Percentiles rank a stretch among this genome's conserved stretches.
Evolutionary conservation across 2,329 filamentous ascomycete species (phyloP).

Genomic region (Arthrobotrys iridis): DNA sequence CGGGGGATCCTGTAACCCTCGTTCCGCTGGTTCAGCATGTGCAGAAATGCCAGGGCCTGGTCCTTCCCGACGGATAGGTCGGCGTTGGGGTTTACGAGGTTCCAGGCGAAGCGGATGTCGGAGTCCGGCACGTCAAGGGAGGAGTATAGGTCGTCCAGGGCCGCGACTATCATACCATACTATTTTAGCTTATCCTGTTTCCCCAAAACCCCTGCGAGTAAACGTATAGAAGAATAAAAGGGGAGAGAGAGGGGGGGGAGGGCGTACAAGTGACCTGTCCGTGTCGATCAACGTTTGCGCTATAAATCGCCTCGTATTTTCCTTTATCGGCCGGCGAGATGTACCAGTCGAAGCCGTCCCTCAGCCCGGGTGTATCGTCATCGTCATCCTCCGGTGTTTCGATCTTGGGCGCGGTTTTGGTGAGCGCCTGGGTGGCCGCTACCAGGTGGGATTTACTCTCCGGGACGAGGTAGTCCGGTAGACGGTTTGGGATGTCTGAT

Average conservation of each 20-base stretch:
- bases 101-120: conserved; percentile 63
- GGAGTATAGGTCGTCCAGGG: conserved; percentile 84
- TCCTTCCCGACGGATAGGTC: conserved; percentile 88
- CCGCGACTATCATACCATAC: conserved; percentile 69
- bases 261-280: conserved; percentile 80
- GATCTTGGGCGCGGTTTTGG: conserved; percentile 81
- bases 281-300: conserved; percentile 85
- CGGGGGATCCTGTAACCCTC: conserved; percentile 95
- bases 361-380: conserved; percentile 78
- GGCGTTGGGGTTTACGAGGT: conserved; percentile 92
- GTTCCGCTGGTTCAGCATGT: conserved; percentile 95
- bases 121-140: conserved; percentile 73
- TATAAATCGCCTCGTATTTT: conserved; percentile 98
- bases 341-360: conserved; percentile 99
- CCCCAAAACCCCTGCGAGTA: too few species aligned
- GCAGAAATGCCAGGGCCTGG: conserved; percentile 90
- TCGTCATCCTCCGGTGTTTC: conserved; percentile 81
- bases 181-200: not conserved
- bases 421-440: conserved; percentile 81
- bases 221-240: not conserved
- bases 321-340: conserved; percentile 90
- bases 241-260: not conserved
- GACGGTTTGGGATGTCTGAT: conserved; percentile 80
- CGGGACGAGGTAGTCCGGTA: conserved; percentile 96
- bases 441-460: conserved; percentile 93